Conservation (phyloP, 139 green algal genomes). For the Chlorella sp. region DNA sequence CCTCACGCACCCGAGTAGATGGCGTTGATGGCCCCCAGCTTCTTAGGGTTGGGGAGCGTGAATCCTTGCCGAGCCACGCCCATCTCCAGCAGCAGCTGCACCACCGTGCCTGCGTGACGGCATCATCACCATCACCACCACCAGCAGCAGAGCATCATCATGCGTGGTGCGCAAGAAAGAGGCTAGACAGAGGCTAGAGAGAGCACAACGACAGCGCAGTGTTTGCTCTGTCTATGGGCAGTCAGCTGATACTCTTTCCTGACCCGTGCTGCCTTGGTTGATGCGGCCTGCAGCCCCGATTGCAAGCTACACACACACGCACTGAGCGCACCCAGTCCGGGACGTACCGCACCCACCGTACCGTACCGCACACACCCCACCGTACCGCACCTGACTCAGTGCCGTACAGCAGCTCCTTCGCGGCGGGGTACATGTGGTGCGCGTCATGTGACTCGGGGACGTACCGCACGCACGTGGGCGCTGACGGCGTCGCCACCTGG, state of each 20-base stretch:
- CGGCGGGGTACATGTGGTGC: slow-evolving; percentile 18
- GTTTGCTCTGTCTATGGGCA: no score
- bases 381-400: slow-evolving; percentile 47
- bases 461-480: slow-evolving; percentile 39
- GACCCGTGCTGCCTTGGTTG: no score
- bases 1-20: slow-evolving; percentile 40
- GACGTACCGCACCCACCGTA: no score
- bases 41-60: slow-evolving; percentile 28
- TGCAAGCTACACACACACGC: no score
- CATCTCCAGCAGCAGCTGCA: slow-evolving; percentile 58
- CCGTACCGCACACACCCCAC: no score
- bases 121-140: neutral
- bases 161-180: neutral
- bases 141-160: neutral
- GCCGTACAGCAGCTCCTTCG: slow-evolving; percentile 66
- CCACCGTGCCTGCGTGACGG: slow-evolving; percentile 35
- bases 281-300: no score
- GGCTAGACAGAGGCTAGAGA: neutral
- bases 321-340: no score
- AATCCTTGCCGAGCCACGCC: slow-evolving; percentile 45
- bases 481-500: slow-evolving; percentile 42
- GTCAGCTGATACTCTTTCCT: no score
- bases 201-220: no score
- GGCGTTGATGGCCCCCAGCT: slow-evolving; percentile 32
- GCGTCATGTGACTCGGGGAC: slow-evolving; percentile 43